A percentile compares a stretch with the other conserved stretches of the same genome.
These are phyloP conservation scores for Teratosphaeria pseudoeucalypti DNA, from an alignment of 2,329 filamentous ascomycete species.

Conservation along the genomic window DNA sequence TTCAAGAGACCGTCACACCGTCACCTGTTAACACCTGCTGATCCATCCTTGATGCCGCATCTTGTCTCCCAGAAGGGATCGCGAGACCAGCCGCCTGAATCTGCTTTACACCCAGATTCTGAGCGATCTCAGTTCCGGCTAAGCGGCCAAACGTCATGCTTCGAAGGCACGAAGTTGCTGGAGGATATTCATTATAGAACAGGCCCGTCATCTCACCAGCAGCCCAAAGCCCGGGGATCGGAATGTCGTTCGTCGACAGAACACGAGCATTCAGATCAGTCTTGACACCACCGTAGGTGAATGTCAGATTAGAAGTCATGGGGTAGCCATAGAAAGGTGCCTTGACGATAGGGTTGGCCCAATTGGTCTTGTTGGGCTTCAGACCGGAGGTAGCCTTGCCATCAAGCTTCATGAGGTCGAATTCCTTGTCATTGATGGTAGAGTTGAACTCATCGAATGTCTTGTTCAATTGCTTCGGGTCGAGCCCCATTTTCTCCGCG, in stretches of 20 bases:
- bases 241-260: constrained; percentile 30
- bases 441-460: constrained; percentile 32
- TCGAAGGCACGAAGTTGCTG: constrained; percentile 23
- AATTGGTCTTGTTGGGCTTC: constrained; percentile 30
- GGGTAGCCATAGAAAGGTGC: constrained; percentile 31
- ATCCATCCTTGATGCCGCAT: background rate
- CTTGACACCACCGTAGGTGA: constrained; percentile 31
- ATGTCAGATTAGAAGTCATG: constrained; percentile 20
- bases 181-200: constrained; percentile 29
- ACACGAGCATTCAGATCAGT: constrained; percentile 30
- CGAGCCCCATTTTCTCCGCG: constrained; percentile 29
- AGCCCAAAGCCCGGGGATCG: constrained; percentile 28
- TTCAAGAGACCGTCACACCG: background rate
- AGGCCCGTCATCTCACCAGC: constrained; percentile 27
- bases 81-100: background rate
- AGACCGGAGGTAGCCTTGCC: constrained; percentile 31
- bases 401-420: constrained; percentile 33
- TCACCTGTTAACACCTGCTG: background rate
- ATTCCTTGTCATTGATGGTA: constrained; percentile 30
- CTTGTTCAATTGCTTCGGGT: constrained; percentile 28
- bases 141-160: constrained; percentile 26
- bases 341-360: constrained; percentile 30
- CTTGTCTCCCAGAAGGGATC: constrained; percentile 1
- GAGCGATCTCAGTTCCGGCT: constrained; percentile 22
- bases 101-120: constrained; percentile 11